Evolutionary conservation across 345 rosid species (phyloP), one percentile per base, ranked within the genome.

Genomic region (Acer campestre): DNA sequence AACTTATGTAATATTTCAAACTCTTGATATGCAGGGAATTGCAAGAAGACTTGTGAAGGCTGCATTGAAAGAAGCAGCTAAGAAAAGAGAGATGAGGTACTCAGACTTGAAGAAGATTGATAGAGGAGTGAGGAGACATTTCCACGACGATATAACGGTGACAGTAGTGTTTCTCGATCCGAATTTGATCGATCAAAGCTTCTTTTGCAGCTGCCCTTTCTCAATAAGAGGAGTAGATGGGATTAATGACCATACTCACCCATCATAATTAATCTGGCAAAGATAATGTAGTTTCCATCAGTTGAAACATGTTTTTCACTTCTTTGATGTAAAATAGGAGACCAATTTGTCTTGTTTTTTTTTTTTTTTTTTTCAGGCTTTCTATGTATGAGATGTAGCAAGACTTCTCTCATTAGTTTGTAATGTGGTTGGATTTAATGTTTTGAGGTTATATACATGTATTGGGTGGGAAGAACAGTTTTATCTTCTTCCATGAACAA

Each of bases 1-100:
- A 1, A 35, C 5, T 35, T 4, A 35, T 35, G 6, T 35, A 35
- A 35, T 35, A 35, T 35, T 35, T 35, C 38, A 35, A 35, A 35
- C 6, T 35, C 0, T 35, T 35, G 38, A 35, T 35, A 35, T 35
- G 6, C 38, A 91, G 97, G 97, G 94, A 64, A 86, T 89, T 68
- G 94, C 90, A 61, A 87, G 88, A 86, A 90, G 90, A 82, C 90
- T 93, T 23, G 78, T 91, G 13, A 88, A 89, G 82, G 80, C 88
- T 44, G 93, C 95, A 35, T 67, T 91, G n/a, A 83, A 85, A 70
- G 92, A 81, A 82, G 97, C 97, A 71, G 97, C 97, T 17, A 91
- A 75, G 89, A 93, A 90, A 84, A 84, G 97, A 81, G 97, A 93
- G 79, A 91, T 93, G 92, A 88, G 97, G 81, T 89, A 89, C 82